A percentile compares a stretch with the other conserved stretches of the same genome.
These are phyloP conservation scores for Termitomyces titanicus DNA, from an alignment of 768 basidiomycete genomes.

Conservation along the genomic window DNA sequence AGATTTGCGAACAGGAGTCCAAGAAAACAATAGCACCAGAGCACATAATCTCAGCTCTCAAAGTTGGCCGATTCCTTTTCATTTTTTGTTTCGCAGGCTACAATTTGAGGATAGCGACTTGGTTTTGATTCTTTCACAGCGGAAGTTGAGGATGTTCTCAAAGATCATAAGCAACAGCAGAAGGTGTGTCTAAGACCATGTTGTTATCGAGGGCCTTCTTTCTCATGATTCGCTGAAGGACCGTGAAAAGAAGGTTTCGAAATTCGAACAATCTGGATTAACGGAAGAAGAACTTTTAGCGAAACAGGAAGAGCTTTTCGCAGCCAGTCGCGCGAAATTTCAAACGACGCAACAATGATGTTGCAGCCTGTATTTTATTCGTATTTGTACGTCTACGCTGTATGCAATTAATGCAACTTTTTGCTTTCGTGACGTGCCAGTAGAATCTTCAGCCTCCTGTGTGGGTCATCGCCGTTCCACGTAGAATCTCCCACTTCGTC, in stretches of 20 bases:
- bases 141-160: constrained; percentile 89
- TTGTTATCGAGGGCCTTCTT: not conserved
- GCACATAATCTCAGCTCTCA: constrained; percentile 89
- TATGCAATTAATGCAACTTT: constrained; percentile 32
- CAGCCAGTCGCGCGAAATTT: constrained; percentile 82
- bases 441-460: constrained; percentile 51
- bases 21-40: constrained; percentile 99
- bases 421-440: constrained; percentile 34
- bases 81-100: constrained; percentile 7
- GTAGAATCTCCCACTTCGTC: constrained; percentile 24
- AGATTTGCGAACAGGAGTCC: constrained; percentile 95
- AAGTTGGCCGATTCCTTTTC: constrained; percentile 43
- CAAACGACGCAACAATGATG: constrained; percentile 55
- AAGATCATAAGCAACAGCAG: constrained; percentile 94
- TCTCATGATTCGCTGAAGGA: constrained; percentile 44
- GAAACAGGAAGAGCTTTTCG: constrained; percentile 89
- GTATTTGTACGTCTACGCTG: constrained; percentile 23
- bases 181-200: constrained; percentile 53
- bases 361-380: constrained; percentile 15
- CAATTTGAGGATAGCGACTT: constrained; percentile 53
- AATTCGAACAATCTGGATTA: constrained; percentile 83
- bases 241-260: constrained; percentile 88
- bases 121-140: constrained; percentile 90
- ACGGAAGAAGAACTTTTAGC: constrained; percentile 87
- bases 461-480: constrained; percentile 76